Percentiles rank a stretch among this genome's conserved stretches.
These are phyloP conservation scores for Ambrosia hybrid DNA, from an alignment of 140 eudicot genomes.

Conservation along the genomic window DNA sequence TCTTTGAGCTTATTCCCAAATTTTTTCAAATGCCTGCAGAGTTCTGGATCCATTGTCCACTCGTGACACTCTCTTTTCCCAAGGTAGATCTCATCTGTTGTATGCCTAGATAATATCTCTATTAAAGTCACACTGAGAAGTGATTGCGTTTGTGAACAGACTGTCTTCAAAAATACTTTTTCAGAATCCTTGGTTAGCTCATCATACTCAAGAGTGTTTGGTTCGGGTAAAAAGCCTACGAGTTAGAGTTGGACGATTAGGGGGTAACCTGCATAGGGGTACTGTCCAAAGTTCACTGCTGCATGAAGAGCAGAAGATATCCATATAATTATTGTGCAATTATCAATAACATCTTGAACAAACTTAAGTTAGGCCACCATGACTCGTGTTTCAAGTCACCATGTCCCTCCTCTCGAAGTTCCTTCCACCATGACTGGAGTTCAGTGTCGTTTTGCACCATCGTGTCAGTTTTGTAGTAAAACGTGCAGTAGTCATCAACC, in stretches of 20 bases:
- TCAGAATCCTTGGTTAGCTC: too few species aligned
- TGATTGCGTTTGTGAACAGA: too few species aligned
- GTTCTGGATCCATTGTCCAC: background rate
- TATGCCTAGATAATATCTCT: too few species aligned
- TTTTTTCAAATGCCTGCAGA: background rate
- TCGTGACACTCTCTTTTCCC: too few species aligned
- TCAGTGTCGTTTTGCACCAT: background rate
- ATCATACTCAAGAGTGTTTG: too few species aligned
- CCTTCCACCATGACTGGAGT: background rate
- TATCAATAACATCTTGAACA: background rate
- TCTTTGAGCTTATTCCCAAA: background rate
- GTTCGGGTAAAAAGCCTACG: too few species aligned
- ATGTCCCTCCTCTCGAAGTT: background rate
- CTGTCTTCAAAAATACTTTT: too few species aligned
- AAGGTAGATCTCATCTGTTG: too few species aligned
- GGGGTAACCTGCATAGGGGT: background rate
- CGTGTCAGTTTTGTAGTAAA: background rate
- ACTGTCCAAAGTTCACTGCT: background rate
- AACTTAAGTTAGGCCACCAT: background rate
- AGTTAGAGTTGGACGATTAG: too few species aligned
- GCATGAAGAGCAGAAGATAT: constrained; percentile 4
- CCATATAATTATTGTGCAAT: background rate
- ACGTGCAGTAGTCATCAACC: background rate
- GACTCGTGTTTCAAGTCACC: background rate
- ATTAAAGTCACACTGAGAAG: too few species aligned